Base-by-base conservation (phyloP, 1,284 basidiomycete species). In the Takashimella koratensis region DNA sequence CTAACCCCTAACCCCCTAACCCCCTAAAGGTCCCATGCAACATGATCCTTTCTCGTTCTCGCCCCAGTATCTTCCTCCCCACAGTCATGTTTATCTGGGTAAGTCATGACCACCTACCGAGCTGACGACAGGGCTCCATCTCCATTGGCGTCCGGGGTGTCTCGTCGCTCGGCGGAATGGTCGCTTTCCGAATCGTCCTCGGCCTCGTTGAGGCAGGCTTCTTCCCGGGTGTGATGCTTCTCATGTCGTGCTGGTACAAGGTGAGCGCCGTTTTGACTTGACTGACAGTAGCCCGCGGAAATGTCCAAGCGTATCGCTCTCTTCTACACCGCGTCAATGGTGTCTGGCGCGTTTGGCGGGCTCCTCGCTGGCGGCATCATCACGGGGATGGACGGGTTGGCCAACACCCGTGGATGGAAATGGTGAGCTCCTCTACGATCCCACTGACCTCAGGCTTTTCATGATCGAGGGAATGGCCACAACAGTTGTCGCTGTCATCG, bases 1-100 rank as follows among this genome's bases (percentile, higher is more conserved):
- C n/a, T n/a, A n/a, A n/a, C n/a, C n/a, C n/a, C n/a, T n/a, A n/a
- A n/a, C n/a, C n/a, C n/a, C n/a, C n/a, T n/a, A n/a, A n/a, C n/a
- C n/a, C n/a, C n/a, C n/a, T n/a, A n/a, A n/a, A 77, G 53, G 71
- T 76, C 1, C 75, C 75, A 0, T 71, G 65, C 42, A 76, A 76
- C 62, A 66, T 76, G 60, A 64, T 76, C 41, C 55, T 75, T 23
- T 59, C 72, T 36, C 62, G 70, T 45, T 65, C 67, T 13, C 64
- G 66, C 19, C 75, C 75, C 5, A 65, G 67, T 47, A 61, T 71
- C 43, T 77, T 73, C 62, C 59, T 75, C 27, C 67, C 69, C 0
- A 51, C 64, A 2, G 49, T 73, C 50, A 72, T 77, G 63, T 63
- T 69, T 25, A 47, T 60, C 30, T 73, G 64, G 55, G 60, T 56